Conservation (phyloP, 2,329 filamentous ascomycete species). For the Aspergillus ustus region DNA sequence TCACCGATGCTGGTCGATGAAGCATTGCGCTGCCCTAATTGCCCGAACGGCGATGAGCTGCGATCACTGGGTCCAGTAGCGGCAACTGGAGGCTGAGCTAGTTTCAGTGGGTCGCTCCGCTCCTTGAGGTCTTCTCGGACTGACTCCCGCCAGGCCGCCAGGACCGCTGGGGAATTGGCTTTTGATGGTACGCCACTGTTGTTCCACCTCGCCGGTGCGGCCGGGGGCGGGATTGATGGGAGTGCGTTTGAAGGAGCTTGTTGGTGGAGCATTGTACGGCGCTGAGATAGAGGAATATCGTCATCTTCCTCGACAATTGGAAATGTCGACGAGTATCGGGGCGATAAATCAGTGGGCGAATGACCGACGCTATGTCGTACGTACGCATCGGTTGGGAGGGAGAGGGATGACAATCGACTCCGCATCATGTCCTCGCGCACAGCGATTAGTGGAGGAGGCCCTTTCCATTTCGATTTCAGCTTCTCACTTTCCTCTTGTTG, state of each 20-base stretch:
- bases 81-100: constrained; percentile 29
- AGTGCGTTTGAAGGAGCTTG: constrained; percentile 54
- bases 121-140: constrained; percentile 65
- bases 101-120: constrained; percentile 33
- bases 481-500: constrained; percentile 23
- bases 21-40: constrained; percentile 59
- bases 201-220: constrained; percentile 21
- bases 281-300: constrained; percentile 72
- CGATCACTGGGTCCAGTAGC: constrained; percentile 30
- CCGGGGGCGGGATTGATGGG: constrained; percentile 53
- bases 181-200: constrained; percentile 17
- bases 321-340: constrained; percentile 25
- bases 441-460: constrained; percentile 55
- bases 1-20: constrained; percentile 65
- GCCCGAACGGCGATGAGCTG: constrained; percentile 62
- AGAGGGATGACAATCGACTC: constrained; percentile 43
- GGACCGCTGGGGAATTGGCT: constrained; percentile 54
- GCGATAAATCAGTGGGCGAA: constrained; percentile 27
- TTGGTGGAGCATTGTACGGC: constrained; percentile 64
- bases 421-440: constrained; percentile 59
- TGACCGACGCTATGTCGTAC: constrained; percentile 34
- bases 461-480: constrained; percentile 30
- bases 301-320: constrained; percentile 56
- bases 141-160: constrained; percentile 70
- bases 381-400: constrained; percentile 37